These are phyloP conservation scores for Pyricularia pennisetigena DNA, from an alignment of 2,329 filamentous ascomycete species.

Conservation along the genomic window DNA sequence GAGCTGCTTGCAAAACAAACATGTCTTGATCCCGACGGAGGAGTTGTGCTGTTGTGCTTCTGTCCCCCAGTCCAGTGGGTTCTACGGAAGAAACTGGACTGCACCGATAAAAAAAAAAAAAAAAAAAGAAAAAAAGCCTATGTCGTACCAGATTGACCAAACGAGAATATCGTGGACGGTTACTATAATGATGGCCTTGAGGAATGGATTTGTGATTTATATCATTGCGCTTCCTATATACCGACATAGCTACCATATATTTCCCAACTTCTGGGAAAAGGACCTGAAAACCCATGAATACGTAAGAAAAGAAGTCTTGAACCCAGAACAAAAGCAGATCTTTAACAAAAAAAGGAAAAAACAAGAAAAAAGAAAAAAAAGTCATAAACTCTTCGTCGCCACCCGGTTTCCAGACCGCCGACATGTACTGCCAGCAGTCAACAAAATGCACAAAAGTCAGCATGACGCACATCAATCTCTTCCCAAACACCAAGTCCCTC, in stretches of 20 bases:
- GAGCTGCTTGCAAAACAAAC: no score
- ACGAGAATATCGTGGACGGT: not conserved
- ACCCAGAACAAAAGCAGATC: not conserved
- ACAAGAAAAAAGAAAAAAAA: not conserved
- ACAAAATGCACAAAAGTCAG: not conserved
- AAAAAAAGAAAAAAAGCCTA: no score
- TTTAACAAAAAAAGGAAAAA: not conserved
- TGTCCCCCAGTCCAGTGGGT: no score
- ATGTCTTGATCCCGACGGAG: no score
- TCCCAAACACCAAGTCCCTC: not conserved
- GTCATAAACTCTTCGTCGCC: not conserved
- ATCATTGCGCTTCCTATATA: not conserved
- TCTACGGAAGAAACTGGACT: not conserved
- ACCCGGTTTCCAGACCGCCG: not conserved
- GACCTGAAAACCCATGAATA: no score
- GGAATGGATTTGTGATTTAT: not conserved
- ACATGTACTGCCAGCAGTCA: not conserved
- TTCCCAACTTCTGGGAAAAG: not conserved
- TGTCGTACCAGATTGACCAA: not conserved
- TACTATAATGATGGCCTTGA: not conserved
- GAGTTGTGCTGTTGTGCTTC: no score
- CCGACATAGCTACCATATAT: no score
- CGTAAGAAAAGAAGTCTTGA: no score
- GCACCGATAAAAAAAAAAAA: no score
- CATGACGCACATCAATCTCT: not conserved